Conservation (phyloP, 2,329 filamentous ascomycete species). For the Colletotrichum tropicicola region DNA sequence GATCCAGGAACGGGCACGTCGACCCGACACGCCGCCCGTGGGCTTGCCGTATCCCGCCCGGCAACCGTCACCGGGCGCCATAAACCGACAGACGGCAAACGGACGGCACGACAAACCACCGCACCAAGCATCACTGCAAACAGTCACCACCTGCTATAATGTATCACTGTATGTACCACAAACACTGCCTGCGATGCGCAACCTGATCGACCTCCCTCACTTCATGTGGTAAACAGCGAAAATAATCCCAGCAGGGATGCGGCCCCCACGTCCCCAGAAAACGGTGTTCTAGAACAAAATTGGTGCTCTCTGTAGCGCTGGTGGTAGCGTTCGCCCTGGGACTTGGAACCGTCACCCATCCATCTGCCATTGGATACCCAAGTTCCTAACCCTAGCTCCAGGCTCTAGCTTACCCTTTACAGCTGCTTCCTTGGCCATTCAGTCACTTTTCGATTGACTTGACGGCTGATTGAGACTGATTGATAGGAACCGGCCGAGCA, state of each 20-base stretch:
- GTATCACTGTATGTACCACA: no score
- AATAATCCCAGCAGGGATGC: slow-evolving; percentile 26
- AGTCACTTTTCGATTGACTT: background rate
- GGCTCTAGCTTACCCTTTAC: background rate
- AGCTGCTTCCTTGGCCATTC: background rate
- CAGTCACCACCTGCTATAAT: background rate
- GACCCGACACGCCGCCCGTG: no score
- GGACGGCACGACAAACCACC: background rate
- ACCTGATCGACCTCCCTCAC: background rate
- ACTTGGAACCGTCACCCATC: slow-evolving; percentile 15
- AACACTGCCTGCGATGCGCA: background rate
- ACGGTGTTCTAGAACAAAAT: slow-evolving; percentile 31
- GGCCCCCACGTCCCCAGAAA: slow-evolving; percentile 30
- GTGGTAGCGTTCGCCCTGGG: slow-evolving; percentile 21
- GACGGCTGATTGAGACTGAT: background rate
- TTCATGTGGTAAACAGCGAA: slow-evolving; percentile 13
- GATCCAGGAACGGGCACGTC: no score
- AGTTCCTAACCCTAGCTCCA: no score
- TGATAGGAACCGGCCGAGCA: slow-evolving; percentile 20
- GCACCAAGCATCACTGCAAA: background rate
- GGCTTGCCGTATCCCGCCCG: no score
- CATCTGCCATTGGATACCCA: background rate
- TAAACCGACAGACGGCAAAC: background rate
- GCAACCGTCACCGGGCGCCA: no score
- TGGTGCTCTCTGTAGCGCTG: slow-evolving; percentile 5